Percentiles rank a stretch among this genome's conserved stretches.
phyloP scores from a whole-genome alignment of 495 filamentous ascomycete genomes.

The Bombardia bombarda region DNA sequence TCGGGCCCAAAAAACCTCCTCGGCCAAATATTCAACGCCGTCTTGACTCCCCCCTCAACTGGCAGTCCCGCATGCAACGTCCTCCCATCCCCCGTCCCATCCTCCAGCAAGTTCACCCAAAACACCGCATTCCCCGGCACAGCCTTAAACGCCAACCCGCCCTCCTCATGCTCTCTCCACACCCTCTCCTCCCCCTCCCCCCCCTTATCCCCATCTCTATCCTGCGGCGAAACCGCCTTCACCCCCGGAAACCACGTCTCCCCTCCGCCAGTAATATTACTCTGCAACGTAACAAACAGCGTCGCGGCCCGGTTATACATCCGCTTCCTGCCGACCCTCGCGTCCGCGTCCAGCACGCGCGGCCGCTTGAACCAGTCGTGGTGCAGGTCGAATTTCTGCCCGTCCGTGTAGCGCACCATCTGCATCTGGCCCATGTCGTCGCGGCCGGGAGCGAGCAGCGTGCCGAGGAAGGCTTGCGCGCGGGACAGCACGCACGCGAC shows the following conservation, averaged over 20 bases:
- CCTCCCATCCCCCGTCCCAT: constrained; percentile 53
- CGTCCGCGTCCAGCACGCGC: constrained; percentile 16
- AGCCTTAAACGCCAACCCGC: constrained; percentile 38
- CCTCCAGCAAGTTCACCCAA: constrained; percentile 43
- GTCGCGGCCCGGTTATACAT: constrained; percentile 34
- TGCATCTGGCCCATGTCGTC: constrained; percentile 35
- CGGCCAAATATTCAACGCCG: constrained; percentile 78
- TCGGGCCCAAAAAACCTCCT: constrained; percentile 5
- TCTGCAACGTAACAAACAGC: constrained; percentile 32
- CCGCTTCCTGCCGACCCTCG: constrained; percentile 15
- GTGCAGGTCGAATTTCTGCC: constrained; percentile 36
- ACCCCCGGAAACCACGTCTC: constrained; percentile 39
- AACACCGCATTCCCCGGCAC: constrained; percentile 41
- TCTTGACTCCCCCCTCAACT: constrained; percentile 57
- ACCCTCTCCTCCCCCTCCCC: constrained; percentile 3
- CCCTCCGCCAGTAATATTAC: constrained; percentile 17
- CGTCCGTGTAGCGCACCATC: constrained; percentile 34
- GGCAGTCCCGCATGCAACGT: constrained; percentile 64
- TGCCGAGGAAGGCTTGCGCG: constrained; percentile 31
- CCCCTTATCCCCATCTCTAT: not conserved
- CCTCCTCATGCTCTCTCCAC: constrained; percentile 32
- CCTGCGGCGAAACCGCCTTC: constrained; percentile 9
- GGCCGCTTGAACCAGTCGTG: constrained; percentile 35
- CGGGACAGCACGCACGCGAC: constrained; percentile 30
- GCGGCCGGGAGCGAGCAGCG: constrained; percentile 22